Evolutionary conservation across 2,329 filamentous ascomycete species (phyloP), one percentile per base, ranked within the genome.

Genomic region (Fusarium drepaniforme): DNA sequence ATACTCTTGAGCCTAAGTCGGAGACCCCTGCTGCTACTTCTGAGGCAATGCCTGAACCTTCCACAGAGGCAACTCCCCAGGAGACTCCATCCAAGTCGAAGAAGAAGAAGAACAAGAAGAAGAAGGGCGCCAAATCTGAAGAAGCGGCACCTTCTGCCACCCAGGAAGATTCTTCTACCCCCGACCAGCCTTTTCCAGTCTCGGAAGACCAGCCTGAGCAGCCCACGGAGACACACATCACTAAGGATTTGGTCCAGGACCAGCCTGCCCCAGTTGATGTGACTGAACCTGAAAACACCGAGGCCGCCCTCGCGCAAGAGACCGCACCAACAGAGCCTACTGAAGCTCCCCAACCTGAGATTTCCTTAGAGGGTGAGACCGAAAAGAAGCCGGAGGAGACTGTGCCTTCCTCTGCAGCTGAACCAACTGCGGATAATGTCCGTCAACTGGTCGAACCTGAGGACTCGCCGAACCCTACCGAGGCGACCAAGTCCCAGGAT

Each of bases 41-140:
- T 12, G 74, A 78, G 25, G 53, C 68, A 23, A 49, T 42, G 18
- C 40, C 58, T 16, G 68, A 77, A 59, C 38, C 51, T 18, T 28
- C 51, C n/a, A 21, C 21, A 2, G 70, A 72, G 44, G 13, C 67
- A 62, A 37, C 60, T 9, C 44, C 61, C n/a, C 69, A 68, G 18
- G 70, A 79, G 15, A 28, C 30, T 5, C 12, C 68, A 8, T 61
- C 74, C 7, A 73, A 67, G 60, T 74, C 73, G 37, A 79, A 76
- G 61, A 75, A 80, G 59, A 80, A 80, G 63, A 80, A 80, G 58
- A 79, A 80, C 40, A 80, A 80, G 53, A 80, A 79, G 72, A 79
- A 77, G 74, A 79, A 80, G 67, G 66, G 66, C 23, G 35, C 35
- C 15, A 78, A 70, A 25, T 37, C 60, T 15, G 71, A 74, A 30